Percentiles rank a stretch among this genome's conserved stretches.
Conservation (phyloP, 1,284 basidiomycete genomes). For the Schizophyllum commune region DNA sequence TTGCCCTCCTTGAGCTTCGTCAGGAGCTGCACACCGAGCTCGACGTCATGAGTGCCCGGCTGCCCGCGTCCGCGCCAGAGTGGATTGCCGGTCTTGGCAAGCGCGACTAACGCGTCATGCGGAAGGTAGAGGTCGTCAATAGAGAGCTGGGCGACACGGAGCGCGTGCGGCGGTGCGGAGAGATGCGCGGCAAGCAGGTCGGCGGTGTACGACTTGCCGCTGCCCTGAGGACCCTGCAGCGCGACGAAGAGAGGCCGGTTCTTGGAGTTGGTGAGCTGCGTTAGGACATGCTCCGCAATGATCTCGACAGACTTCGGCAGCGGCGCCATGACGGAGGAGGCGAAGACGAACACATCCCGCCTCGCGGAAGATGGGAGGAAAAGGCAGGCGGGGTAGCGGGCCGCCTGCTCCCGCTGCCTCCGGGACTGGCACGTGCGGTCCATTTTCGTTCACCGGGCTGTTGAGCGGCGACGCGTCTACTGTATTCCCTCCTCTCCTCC, state of each 20-base stretch:
- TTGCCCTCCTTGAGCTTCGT: slow-evolving; percentile 42
- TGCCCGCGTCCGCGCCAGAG: slow-evolving; percentile 75
- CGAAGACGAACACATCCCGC: neutral
- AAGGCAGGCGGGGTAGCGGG: neutral
- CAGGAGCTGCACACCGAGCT: slow-evolving; percentile 51
- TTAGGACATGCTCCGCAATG: neutral
- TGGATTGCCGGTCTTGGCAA: slow-evolving; percentile 49
- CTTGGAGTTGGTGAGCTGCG: neutral
- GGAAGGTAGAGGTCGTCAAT: slow-evolving; percentile 85
- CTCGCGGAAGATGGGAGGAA: neutral
- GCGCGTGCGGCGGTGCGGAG: slow-evolving; percentile 37
- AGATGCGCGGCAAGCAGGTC: slow-evolving; percentile 45
- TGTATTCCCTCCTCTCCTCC: neutral
- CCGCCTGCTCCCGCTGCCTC: too few species aligned
- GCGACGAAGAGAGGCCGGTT: slow-evolving; percentile 61
- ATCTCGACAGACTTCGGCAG: neutral
- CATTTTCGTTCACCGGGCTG: neutral
- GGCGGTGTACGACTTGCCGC: slow-evolving; percentile 74
- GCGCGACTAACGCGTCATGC: slow-evolving; percentile 44
- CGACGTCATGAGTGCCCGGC: slow-evolving; percentile 83
- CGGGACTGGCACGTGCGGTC: neutral
- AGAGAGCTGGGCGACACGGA: slow-evolving; percentile 55
- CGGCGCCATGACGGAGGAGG: neutral
- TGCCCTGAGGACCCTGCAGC: slow-evolving; percentile 83
- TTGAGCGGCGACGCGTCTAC: neutral